phyloP scores from a whole-genome alignment of 495 filamentous ascomycete species.

The Penicillium malachiteum region DNA sequence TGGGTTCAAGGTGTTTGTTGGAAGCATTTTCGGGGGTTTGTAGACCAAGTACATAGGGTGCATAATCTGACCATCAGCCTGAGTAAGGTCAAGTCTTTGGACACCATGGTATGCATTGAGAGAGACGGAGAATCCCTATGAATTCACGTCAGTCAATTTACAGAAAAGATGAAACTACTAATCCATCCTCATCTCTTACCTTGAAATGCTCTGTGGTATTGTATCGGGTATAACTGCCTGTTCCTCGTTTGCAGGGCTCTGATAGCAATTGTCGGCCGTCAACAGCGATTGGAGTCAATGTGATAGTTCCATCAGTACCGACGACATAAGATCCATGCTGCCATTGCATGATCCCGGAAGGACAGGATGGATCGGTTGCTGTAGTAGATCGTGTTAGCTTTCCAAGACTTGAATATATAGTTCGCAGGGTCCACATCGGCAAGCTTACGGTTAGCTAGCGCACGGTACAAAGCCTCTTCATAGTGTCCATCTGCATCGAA shows the following conservation, averaged over 20 bases:
- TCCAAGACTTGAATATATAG: constrained; percentile 6
- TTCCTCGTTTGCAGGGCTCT: constrained; percentile 57
- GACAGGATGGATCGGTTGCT: constrained; percentile 66
- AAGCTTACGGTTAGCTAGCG: constrained; percentile 67
- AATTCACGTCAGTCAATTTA: not conserved
- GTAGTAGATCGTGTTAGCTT: not conserved
- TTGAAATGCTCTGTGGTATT: constrained; percentile 66
- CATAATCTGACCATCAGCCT: constrained; percentile 65
- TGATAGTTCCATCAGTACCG: constrained; percentile 57
- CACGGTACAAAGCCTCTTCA: constrained; percentile 73
- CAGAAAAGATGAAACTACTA: not conserved
- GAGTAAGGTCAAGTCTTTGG: constrained; percentile 63
- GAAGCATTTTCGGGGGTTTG: constrained; percentile 71
- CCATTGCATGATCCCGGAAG: constrained; percentile 71
- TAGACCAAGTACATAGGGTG: constrained; percentile 73
- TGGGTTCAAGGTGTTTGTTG: constrained; percentile 67
- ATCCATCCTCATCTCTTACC: constrained; percentile 36
- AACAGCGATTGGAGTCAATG: constrained; percentile 60
- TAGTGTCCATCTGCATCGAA: constrained; percentile 72
- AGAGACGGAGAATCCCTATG: constrained; percentile 60
- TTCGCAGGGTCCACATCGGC: not conserved
- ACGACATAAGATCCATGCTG: constrained; percentile 68
- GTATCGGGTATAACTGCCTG: constrained; percentile 63
- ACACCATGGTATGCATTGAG: constrained; percentile 62
- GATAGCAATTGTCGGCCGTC: constrained; percentile 74